Percentiles rank a stretch among this genome's conserved stretches.
Evolutionary conservation across 1,284 basidiomycete genomes (phyloP).

Genomic region (Quambalaria eucalypti): DNA sequence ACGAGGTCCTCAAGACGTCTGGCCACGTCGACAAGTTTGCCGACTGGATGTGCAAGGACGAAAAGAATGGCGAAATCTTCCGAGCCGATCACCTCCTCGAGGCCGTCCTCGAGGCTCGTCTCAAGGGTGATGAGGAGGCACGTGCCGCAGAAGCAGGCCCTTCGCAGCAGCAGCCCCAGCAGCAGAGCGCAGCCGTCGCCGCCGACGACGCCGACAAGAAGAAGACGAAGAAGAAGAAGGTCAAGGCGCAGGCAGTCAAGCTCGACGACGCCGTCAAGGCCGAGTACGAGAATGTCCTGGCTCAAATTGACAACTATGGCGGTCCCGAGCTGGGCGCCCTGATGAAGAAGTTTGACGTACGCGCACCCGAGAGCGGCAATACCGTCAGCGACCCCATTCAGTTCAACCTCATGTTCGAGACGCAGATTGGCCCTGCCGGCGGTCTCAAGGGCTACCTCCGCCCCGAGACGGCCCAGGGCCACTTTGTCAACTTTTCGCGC

Average conservation of each 20-base stretch:
- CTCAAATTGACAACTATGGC: slow-evolving; percentile 90
- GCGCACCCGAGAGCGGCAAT: slow-evolving; percentile 86
- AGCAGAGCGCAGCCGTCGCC: slow-evolving; percentile 2
- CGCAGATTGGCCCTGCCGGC: slow-evolving; percentile 92
- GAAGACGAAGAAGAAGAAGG: slow-evolving; percentile 71
- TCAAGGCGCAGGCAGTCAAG: slow-evolving; percentile 67
- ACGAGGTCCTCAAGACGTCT: slow-evolving; percentile 90
- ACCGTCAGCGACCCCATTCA: slow-evolving; percentile 82
- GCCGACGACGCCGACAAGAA: slow-evolving; percentile 36
- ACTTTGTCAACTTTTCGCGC: slow-evolving; percentile 97
- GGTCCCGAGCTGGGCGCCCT: slow-evolving; percentile 82
- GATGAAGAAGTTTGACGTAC: slow-evolving; percentile 71
- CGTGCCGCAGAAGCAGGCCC: slow-evolving; percentile 52
- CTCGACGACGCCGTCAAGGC: slow-evolving; percentile 66
- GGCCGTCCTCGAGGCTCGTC: slow-evolving; percentile 76
- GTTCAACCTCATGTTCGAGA: slow-evolving; percentile 99
- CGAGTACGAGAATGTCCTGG: slow-evolving; percentile 74
- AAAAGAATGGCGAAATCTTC: slow-evolving; percentile 86
- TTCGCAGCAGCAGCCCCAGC: slow-evolving; percentile 2
- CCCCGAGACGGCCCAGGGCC: slow-evolving; percentile 95
- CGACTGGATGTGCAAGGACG: slow-evolving; percentile 99
- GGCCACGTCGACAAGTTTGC: slow-evolving; percentile 97
- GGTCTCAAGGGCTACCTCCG: slow-evolving; percentile 93
- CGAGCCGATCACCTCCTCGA: slow-evolving; percentile 96
- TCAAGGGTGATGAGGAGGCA: slow-evolving; percentile 88